Conservation (phyloP, 805 yeast species). For the Wickerhamomyces kurtzmanii region DNA sequence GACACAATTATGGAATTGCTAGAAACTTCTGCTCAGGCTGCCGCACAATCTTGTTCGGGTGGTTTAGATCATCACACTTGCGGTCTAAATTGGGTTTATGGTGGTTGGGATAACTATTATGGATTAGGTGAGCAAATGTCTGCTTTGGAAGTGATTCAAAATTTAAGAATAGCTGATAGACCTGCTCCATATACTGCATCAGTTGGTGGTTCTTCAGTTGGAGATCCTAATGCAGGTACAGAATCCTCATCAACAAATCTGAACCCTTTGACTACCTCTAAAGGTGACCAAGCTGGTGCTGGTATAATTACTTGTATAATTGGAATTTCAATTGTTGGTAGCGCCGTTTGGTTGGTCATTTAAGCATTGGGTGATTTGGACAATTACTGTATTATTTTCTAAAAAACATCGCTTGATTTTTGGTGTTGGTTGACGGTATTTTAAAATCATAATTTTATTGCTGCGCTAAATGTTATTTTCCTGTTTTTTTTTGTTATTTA, state of each 20-base stretch:
- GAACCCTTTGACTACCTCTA: constrained; percentile 24
- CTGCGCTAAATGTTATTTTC: too few species aligned
- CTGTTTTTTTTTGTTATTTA: too few species aligned
- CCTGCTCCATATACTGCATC: constrained; percentile 49
- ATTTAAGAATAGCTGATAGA: constrained; percentile 22
- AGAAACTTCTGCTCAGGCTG: constrained; percentile 51
- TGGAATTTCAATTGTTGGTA: constrained; percentile 28
- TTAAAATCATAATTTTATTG: too few species aligned
- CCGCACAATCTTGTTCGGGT: constrained; percentile 73
- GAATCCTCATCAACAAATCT: constrained; percentile 23
- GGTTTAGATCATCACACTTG: constrained; percentile 78
- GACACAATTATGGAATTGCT: constrained; percentile 35
- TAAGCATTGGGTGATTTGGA: too few species aligned
- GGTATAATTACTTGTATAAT: constrained; percentile 50
- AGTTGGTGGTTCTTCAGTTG: constrained; percentile 58
- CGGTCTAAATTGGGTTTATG: constrained; percentile 59
- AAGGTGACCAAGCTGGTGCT: constrained; percentile 53
- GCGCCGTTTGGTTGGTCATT: constrained; percentile 28
- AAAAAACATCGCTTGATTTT: too few species aligned
- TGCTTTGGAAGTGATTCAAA: constrained; percentile 53
- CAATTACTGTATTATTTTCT: too few species aligned
- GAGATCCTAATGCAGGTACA: constrained; percentile 58
- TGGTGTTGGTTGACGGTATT: too few species aligned
- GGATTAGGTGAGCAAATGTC: constrained; percentile 84
- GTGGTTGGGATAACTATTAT: constrained; percentile 54